A percentile compares a stretch with the other conserved stretches of the same genome.
These are phyloP conservation scores for Teratosphaeria epicoccoides DNA, from an alignment of 2,329 filamentous ascomycete genomes.

Conservation along the genomic window DNA sequence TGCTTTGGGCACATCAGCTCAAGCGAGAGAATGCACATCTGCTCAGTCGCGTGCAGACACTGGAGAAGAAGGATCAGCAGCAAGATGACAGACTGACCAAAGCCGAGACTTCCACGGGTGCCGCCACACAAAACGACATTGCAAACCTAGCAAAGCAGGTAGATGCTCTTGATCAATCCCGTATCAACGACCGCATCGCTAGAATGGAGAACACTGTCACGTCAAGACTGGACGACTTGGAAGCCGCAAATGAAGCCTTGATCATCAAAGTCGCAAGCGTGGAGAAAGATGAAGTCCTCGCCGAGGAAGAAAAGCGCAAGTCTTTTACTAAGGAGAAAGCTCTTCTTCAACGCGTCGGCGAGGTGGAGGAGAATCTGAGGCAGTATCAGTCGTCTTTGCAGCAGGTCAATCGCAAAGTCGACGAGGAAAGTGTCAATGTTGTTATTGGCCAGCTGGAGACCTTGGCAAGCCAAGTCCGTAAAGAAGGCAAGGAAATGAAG, in stretches of 20 bases:
- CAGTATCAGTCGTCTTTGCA: slow-evolving; percentile 10
- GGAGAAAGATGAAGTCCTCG: slow-evolving; percentile 5
- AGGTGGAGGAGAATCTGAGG: slow-evolving; percentile 12
- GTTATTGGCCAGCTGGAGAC: slow-evolving; percentile 9
- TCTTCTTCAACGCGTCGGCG: slow-evolving; percentile 13
- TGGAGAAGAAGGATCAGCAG: slow-evolving; percentile 18
- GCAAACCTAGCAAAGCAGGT: slow-evolving; percentile 10
- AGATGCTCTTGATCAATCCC: slow-evolving; percentile 4
- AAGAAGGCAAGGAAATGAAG: slow-evolving; percentile 7
- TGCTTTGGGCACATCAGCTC: slow-evolving; percentile 33
- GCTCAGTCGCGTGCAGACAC: slow-evolving; percentile 24
- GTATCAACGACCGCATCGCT: slow-evolving; percentile 1
- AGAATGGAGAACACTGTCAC: slow-evolving; percentile 4
- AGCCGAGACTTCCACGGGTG: slow-evolving; percentile 4
- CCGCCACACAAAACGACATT: slow-evolving; percentile 4
- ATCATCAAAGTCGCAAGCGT: slow-evolving; percentile 9
- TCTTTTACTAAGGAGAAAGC: slow-evolving; percentile 13
- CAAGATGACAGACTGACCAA: slow-evolving; percentile 8
- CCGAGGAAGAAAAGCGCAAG: slow-evolving; percentile 9
- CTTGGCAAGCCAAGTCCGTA: slow-evolving; percentile 8
- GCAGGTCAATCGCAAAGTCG: slow-evolving; percentile 8
- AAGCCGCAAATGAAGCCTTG: slow-evolving; percentile 10
- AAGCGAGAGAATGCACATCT: slow-evolving; percentile 29
- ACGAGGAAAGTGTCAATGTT: slow-evolving; percentile 7
- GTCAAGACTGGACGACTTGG: slow-evolving; percentile 6